These are phyloP conservation scores for Sarcocystis neurona DNA, from an alignment of 169 alveolate genomes.

Conservation along the genomic window DNA sequence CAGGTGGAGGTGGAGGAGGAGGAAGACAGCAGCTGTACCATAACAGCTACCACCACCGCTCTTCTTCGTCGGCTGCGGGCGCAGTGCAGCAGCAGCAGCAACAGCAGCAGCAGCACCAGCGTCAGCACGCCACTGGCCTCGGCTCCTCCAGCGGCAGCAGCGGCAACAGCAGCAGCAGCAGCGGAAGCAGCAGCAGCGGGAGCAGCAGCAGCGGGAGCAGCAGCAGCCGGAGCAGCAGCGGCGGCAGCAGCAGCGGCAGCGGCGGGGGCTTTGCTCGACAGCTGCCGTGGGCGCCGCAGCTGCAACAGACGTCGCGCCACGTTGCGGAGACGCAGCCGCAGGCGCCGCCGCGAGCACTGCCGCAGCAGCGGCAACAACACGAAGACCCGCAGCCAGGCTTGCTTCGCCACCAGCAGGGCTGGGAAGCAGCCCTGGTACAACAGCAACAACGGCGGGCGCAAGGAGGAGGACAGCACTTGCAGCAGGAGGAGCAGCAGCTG, in stretches of 20 bases:
- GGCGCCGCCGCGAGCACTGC: not conserved
- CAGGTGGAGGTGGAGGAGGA: not conserved
- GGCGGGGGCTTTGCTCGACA: no score
- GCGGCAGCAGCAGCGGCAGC: constrained; percentile 20
- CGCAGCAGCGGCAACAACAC: not conserved
- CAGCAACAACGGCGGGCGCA: constrained; percentile 32
- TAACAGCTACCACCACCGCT: not conserved
- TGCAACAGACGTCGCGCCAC: no score
- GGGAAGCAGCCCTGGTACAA: not conserved
- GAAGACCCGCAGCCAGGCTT: not conserved
- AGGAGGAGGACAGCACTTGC: not conserved
- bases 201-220: constrained; percentile 1
- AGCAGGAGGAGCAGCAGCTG: constrained; percentile 51
- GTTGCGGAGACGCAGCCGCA: not conserved
- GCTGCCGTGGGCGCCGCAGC: no score
- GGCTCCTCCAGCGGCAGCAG: not conserved
- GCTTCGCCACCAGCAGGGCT: not conserved
- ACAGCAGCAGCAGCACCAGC: not conserved
- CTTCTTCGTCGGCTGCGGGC: not conserved
- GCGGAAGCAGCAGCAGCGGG: constrained; percentile 1
- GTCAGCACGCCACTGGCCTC: not conserved
- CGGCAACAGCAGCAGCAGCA: not conserved
- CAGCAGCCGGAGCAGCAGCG: constrained; percentile 4
- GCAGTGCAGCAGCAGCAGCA: not conserved
- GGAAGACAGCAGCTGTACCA: not conserved